Base-by-base conservation (phyloP, 441 rosid genomes). In the Daphne laureola region DNA sequence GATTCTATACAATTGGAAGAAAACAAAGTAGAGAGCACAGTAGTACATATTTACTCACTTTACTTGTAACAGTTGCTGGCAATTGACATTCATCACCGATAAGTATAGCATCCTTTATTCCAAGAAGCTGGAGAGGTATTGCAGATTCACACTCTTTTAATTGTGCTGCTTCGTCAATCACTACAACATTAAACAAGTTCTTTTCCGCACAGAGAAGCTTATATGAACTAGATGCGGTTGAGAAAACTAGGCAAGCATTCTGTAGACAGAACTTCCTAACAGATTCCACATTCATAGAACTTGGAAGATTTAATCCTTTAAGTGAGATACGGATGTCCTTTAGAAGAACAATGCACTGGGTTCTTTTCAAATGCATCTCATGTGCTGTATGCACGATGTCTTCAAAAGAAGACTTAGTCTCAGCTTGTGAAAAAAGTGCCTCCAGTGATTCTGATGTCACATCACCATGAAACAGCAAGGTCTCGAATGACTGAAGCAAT, bases 81-180 rank as follows among this genome's bases (percentile, higher is more conserved):
- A 72, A 63, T 42, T 80, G 86, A 8, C 58, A 43, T 43, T 77
- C 78, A 53, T 80, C 86, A 2, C 82, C 86, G 15, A 72, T 42
- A 14, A 80, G 78, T 49, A 74, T 18, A 41, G 65, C 51, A 57
- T 75, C 72, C 57, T 21, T 65, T 36, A 75, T 12, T 12, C 72
- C 72, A 0, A 36, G 63, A 26, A 80, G 66, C 51, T 70, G 77
- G 27, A 80, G 57, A 12, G 83, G 77, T 26, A 80, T 72, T 5
- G 64, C 55, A 12, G 64, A 77, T 55, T 77, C 86, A 41, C 78
- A 64, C 47, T 80, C 86, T 52, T 63, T 77, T 43, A 80, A 17
- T 27, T 74, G 80, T 21, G 73, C 73, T 7, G 83, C 83, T 57
- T 80, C 83, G 23, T 80, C 86, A 8, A 80, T 73, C 1, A 80